Base-by-base conservation (phyloP, 192 early-diverging fungal species). In the Bifiguratus adelaidae region DNA sequence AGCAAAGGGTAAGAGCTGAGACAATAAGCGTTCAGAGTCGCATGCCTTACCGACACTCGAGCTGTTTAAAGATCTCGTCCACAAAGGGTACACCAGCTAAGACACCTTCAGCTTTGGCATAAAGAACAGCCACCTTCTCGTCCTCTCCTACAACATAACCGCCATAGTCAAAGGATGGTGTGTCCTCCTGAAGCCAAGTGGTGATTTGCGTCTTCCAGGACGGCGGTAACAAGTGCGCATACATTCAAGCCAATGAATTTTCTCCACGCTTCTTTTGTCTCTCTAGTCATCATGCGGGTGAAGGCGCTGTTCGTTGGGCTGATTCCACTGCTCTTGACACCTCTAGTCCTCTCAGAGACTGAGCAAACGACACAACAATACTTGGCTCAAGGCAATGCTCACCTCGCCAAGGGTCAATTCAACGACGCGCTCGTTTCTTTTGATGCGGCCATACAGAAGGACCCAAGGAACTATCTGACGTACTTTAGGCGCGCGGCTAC, bases 161-260 rank as follows among this genome's bases (percentile, higher is more conserved):
- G 26, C 95, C 95, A 60, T 91, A 95, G 65, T 98, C 95, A 60
- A 98, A 95, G 13, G 89, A 91, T 4, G 95, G 91, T n/a, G 86
- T 86, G 65, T 98, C 95, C 59, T 98, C 92, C 57, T 81, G 68
- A 7, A 97, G 71, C 87, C 91, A 97, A 37, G 65, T 64, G n/a
- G 80, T 58, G 36, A 97, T 83, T 25, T 74, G 61, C 25, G 73
- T 63, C 42, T 84, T 80, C 71, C 76, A 89, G 43, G 74, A 74
- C 7, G 77, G 65, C 4, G 91, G 84, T 7, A 93, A 75, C 30
- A 96, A 73, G 50, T 92, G 78, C 8, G 63, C 64, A 47, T 71
- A 68, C n/a, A n/a, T n/a, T n/a, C n/a, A n/a, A n/a, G n/a, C n/a
- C n/a, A n/a, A n/a, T n/a, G n/a, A n/a, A n/a, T n/a, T n/a, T n/a